Evolutionary conservation across 2,329 filamentous ascomycete species (phyloP).

Genomic region (Colletotrichum lindemuthianum): DNA sequence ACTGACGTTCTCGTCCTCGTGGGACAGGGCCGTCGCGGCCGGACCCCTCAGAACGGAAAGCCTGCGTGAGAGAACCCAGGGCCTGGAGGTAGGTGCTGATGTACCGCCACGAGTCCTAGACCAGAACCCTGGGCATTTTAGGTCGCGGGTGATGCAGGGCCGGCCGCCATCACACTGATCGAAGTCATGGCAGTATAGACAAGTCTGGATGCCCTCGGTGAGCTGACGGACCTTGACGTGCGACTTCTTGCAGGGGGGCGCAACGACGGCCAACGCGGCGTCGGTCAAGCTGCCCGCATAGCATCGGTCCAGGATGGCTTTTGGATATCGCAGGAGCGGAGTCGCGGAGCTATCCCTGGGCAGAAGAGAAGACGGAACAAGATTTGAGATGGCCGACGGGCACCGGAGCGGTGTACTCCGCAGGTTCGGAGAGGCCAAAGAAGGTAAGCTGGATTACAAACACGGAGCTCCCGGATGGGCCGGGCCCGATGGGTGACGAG

Average conservation of each 20-base stretch:
- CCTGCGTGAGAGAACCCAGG: slow-evolving; percentile 4
- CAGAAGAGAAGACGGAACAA: no score
- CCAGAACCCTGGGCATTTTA: slow-evolving; percentile 1
- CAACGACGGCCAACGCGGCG: slow-evolving; percentile 16
- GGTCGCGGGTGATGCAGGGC: slow-evolving; percentile 1
- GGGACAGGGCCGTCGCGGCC: slow-evolving; percentile 6
- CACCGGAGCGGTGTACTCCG: no score
- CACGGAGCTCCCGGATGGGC: no score
- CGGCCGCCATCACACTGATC: slow-evolving; percentile 17
- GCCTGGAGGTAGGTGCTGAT: slow-evolving; percentile 17
- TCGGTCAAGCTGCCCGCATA: slow-evolving; percentile 27
- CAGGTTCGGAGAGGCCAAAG: no score
- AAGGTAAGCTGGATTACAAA: no score
- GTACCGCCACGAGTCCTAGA: slow-evolving; percentile 17
- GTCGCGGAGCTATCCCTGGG: neutral
- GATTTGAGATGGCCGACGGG: no score
- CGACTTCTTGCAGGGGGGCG: slow-evolving; percentile 10
- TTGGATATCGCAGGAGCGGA: neutral
- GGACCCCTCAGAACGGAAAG: neutral
- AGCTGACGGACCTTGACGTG: slow-evolving; percentile 1
- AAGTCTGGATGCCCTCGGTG: neutral
- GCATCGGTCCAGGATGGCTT: slow-evolving; percentile 7
- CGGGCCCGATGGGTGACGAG: no score
- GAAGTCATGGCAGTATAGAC: neutral
- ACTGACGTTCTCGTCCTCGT: slow-evolving; percentile 13